Conservation (phyloP, 2,329 filamentous ascomycete genomes). For the Rutstroemia sp. region DNA sequence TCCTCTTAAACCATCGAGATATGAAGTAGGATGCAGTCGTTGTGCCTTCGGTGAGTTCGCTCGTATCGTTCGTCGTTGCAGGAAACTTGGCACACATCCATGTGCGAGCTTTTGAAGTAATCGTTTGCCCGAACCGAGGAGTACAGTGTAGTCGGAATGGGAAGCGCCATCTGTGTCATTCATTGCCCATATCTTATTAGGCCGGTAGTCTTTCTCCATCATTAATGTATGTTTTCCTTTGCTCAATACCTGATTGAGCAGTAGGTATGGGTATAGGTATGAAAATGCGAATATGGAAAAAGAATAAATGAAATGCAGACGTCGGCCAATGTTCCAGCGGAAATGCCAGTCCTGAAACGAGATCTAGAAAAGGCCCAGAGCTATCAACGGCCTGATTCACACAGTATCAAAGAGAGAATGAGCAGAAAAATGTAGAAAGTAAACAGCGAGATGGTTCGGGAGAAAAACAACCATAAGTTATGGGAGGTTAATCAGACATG, state of each 20-base stretch:
- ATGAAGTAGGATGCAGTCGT: slow-evolving; percentile 32
- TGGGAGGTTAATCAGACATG: no score
- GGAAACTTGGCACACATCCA: slow-evolving; percentile 28
- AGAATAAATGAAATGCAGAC: no score
- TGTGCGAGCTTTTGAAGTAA: slow-evolving; percentile 21
- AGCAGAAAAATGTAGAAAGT: no score
- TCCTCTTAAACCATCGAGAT: slow-evolving; percentile 43
- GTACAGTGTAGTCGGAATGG: slow-evolving; percentile 15
- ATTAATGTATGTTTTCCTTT: neutral
- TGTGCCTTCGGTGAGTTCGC: slow-evolving; percentile 19
- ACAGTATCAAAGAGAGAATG: no score
- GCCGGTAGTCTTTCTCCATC: neutral
- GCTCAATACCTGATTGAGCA: slow-evolving; percentile 4
- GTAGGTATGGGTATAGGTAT: neutral
- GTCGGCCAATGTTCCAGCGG: no score
- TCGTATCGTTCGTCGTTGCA: slow-evolving; percentile 26
- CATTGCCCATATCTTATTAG: neutral
- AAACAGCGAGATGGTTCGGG: no score
- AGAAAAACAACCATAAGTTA: no score
- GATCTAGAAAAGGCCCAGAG: no score
- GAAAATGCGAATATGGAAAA: no score
- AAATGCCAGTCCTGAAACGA: no score
- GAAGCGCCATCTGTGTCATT: slow-evolving; percentile 3
- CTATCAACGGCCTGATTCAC: no score
- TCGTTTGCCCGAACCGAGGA: slow-evolving; percentile 17